These are phyloP conservation scores for Cylindrotheca fusiformis DNA, from an alignment of 108 stramenopile species.

Conservation along the genomic window DNA sequence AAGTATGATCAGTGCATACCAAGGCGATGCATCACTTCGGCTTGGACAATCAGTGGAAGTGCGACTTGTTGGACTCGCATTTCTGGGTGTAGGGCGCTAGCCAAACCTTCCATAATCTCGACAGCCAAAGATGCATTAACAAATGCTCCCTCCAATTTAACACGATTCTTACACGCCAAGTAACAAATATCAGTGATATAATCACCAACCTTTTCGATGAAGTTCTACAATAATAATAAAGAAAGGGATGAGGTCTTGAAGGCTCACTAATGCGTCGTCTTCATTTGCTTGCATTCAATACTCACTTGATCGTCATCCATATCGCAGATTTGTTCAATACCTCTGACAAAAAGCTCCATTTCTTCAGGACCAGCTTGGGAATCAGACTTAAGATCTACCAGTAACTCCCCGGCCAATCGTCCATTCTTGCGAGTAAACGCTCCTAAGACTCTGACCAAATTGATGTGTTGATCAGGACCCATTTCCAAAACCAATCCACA, in stretches of 20 bases:
- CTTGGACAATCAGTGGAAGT: conserved; percentile 77
- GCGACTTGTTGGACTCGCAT: conserved; percentile 72
- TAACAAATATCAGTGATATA: conserved; percentile 89
- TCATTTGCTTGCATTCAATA: background rate
- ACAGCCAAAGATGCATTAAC: conserved; percentile 85
- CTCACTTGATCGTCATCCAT: conserved; percentile 58
- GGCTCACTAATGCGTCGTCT: background rate
- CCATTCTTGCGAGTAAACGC: conserved; percentile 86
- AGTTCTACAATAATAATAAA: conserved; percentile 45
- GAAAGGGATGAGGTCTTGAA: background rate
- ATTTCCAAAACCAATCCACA: conserved; percentile 87
- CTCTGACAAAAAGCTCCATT: conserved; percentile 73
- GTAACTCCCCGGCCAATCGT: conserved; percentile 68
- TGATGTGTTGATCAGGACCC: conserved; percentile 77
- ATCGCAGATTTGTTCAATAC: conserved; percentile 70
- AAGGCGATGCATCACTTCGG: conserved; percentile 65
- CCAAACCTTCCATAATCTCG: conserved; percentile 90
- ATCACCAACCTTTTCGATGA: conserved; percentile 86
- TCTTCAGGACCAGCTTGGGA: conserved; percentile 64
- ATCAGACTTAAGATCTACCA: conserved; percentile 77
- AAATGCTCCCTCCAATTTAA: conserved; percentile 83
- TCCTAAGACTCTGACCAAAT: conserved; percentile 78
- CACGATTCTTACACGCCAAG: conserved; percentile 73
- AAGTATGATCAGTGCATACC: background rate
- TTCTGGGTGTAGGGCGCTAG: conserved; percentile 63